These are phyloP conservation scores for Pichia pseudocactophila DNA, from an alignment of 805 yeast species.

Conservation along the genomic window DNA sequence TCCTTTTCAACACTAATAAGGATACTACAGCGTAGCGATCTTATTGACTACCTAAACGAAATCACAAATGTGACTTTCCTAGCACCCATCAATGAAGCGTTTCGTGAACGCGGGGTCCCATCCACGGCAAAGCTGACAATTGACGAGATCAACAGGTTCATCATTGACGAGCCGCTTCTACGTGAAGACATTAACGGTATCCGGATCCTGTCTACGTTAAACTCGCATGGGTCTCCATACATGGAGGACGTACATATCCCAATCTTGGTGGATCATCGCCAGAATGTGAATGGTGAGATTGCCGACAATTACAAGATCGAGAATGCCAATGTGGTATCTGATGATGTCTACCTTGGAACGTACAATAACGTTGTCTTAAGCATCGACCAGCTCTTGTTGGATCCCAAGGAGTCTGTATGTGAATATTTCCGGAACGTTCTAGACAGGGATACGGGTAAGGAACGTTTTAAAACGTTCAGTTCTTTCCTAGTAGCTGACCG, in stretches of 20 bases:
- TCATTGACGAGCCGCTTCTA: slow-evolving; percentile 27
- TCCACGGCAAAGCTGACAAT: slow-evolving; percentile 7
- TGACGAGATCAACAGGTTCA: slow-evolving; percentile 23
- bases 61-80: slow-evolving; percentile 59
- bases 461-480: slow-evolving; percentile 15
- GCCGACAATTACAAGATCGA: slow-evolving; percentile 31
- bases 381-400: slow-evolving; percentile 35
- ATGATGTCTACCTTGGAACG: slow-evolving; percentile 49
- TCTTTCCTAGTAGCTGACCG: slow-evolving; percentile 13
- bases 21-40: slow-evolving; percentile 50
- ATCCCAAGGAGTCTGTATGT: slow-evolving; percentile 30
- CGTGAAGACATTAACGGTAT: slow-evolving; percentile 25
- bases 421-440: slow-evolving; percentile 25
- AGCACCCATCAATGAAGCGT: slow-evolving; percentile 79
- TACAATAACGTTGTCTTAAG: slow-evolving; percentile 65
- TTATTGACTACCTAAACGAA: slow-evolving; percentile 52
- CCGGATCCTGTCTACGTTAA: slow-evolving; percentile 19
- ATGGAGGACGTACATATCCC: slow-evolving; percentile 22
- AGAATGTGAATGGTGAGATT: slow-evolving; percentile 15
- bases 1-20: slow-evolving; percentile 59
- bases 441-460: slow-evolving; percentile 12
- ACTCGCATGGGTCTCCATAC: slow-evolving; percentile 16
- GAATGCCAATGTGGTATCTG: slow-evolving; percentile 42
- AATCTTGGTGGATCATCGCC: slow-evolving; percentile 25
- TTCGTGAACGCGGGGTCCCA: slow-evolving; percentile 20